These are phyloP conservation scores for Iberis pinnata DNA, from an alignment of 345 rosid species.

Conservation along the genomic window DNA sequence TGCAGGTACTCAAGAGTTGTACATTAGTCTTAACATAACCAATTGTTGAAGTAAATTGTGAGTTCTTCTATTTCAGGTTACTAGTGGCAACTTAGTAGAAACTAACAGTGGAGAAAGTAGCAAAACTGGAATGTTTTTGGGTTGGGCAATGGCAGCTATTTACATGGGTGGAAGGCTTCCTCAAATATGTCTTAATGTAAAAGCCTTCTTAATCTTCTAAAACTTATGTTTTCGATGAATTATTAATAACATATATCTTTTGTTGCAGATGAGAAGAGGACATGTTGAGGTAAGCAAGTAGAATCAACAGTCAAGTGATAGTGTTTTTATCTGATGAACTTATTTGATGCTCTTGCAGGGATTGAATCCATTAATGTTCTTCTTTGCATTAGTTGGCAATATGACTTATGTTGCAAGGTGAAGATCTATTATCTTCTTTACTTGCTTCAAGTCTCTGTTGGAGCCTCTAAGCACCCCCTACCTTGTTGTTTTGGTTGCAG, in stretches of 20 bases:
- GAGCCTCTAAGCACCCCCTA: background rate
- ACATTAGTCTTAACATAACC: background rate
- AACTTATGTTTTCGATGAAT: background rate
- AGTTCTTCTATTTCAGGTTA: conserved; percentile 34
- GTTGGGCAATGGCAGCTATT: conserved; percentile 85
- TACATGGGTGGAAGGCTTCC: conserved; percentile 95
- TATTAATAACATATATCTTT: background rate
- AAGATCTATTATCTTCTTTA: background rate
- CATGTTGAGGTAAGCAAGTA: conserved; percentile 54
- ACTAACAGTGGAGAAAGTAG: conserved; percentile 31
- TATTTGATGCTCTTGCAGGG: conserved; percentile 40
- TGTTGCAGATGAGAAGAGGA: conserved; percentile 67
- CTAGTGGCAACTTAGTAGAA: conserved; percentile 28
- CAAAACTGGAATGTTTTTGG: conserved; percentile 47
- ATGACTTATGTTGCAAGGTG: conserved; percentile 77
- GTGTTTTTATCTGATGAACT: conserved; percentile 6
- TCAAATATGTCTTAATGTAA: conserved; percentile 74
- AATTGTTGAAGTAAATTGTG: background rate
- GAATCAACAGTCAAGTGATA: background rate
- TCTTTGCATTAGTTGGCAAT: conserved; percentile 76
- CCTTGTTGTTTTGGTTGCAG: conserved; percentile 30
- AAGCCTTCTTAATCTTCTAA: background rate
- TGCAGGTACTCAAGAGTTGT: conserved; percentile 44
- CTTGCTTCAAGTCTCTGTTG: background rate
- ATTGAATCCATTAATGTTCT: conserved; percentile 75